Evolutionary conservation across 495 filamentous ascomycete species (phyloP), one percentile per base, ranked within the genome.

Genomic region (Melanomma pulvis-pyrius): DNA sequence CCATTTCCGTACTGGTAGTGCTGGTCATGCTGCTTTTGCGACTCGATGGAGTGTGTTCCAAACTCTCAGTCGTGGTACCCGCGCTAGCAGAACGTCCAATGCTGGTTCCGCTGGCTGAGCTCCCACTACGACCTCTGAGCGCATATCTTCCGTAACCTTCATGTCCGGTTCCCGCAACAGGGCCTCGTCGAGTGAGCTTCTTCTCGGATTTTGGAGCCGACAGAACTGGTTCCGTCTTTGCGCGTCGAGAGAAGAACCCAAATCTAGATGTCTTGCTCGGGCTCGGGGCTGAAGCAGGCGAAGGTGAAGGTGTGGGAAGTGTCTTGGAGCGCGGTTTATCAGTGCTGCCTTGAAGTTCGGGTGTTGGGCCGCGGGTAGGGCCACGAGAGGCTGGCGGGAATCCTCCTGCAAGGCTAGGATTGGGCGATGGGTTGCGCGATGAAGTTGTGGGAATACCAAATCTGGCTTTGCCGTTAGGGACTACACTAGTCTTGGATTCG

Each of bases 141-240:
- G 78, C 83, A 81, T 85, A 96, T 73, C 85, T 89, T 8, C 92
- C 92, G 74, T 98, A 98, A 48, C 93, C 94, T 79, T 98, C 94
- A 76, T 98, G 92, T 1, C 94, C 94, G 32, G 96, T 99, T 34
- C 94, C 96, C 29, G 94, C 94, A 6, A 83, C 84, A 19, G 94
- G 94, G 0, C 94, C 96, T 76, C 93, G 96, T 58, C 89, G 55
- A 15, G 51, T 86, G 15, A 76, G 41, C 5, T 79, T 61, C 67
- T 86, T 89, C 22, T 86, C 82, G 30, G 80, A 82, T 58, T 79
- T 82, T 12, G 86, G 84, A 2, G 74, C 63, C n/a, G 78, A 70
- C 2, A 73, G 72, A n/a, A 74, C 65, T 86, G 85, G 68, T 15
- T 86, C 84, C 9, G 86, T 82, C 73, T 90, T 96, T 0, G 88